These are phyloP conservation scores for Starmera quercuum DNA, from an alignment of 805 yeast species.

Conservation along the genomic window DNA sequence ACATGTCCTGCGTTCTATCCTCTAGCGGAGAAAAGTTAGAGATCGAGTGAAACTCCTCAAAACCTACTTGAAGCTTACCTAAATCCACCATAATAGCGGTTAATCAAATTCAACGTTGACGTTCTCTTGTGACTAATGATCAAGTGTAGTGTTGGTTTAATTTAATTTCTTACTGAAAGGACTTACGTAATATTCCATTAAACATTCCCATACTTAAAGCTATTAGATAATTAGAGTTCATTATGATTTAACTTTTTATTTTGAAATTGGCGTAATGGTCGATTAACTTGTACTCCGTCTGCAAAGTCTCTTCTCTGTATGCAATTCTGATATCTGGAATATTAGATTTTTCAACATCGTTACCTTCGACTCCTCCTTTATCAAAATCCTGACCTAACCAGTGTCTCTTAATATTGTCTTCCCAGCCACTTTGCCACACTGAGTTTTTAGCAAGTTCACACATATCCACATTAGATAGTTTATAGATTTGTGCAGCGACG, in stretches of 20 bases:
- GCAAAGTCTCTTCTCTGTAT: slow-evolving; percentile 76
- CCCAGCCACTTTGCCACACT: slow-evolving; percentile 92
- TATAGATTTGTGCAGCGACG: slow-evolving; percentile 96
- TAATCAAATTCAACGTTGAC: too few species aligned
- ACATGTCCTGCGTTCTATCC: slow-evolving; percentile 65
- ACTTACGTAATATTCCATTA: too few species aligned
- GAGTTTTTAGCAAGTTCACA: slow-evolving; percentile 94
- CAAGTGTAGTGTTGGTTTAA: too few species aligned
- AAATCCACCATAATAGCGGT: not conserved
- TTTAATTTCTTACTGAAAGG: too few species aligned
- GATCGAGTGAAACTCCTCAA: too few species aligned
- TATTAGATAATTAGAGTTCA: too few species aligned
- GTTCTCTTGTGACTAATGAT: too few species aligned
- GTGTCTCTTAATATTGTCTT: slow-evolving; percentile 73
- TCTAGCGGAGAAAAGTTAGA: slow-evolving; percentile 17
- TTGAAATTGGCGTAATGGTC: slow-evolving; percentile 39
- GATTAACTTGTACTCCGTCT: slow-evolving; percentile 63
- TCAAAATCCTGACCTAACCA: slow-evolving; percentile 78
- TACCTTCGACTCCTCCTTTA: slow-evolving; percentile 63
- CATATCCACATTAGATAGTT: slow-evolving; percentile 91
- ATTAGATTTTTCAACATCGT: slow-evolving; percentile 88
- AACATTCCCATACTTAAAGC: too few species aligned
- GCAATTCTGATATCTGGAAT: slow-evolving; percentile 86
- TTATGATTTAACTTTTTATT: not conserved
- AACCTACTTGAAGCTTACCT: not conserved